phyloP scores from a whole-genome alignment of 306 rosid genomes.

The Cajanus cajan region DNA sequence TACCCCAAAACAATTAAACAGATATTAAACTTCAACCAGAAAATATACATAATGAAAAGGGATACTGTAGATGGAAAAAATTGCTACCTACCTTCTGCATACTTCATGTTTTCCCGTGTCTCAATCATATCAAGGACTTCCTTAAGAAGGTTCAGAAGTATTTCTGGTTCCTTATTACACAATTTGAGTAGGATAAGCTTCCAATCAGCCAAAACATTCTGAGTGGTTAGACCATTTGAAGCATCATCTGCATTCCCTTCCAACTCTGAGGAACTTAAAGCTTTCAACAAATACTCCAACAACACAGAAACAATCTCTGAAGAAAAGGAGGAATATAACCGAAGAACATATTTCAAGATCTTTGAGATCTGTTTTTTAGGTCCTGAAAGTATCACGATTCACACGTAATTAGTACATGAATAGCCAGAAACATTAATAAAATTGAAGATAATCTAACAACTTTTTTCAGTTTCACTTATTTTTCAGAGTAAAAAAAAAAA shows the following conservation, averaged over 20 bases:
- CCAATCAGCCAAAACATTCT: constrained; percentile 58
- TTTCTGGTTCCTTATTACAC: constrained; percentile 75
- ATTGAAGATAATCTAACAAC: background rate
- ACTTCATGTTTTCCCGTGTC: constrained; percentile 44
- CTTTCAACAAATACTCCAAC: constrained; percentile 63
- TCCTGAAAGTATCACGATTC: constrained; percentile 48
- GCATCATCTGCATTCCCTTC: constrained; percentile 39
- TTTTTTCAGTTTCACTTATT: background rate
- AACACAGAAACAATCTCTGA: constrained; percentile 69
- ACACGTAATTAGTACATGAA: constrained; percentile 29
- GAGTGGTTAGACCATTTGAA: constrained; percentile 27
- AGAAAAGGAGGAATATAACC: constrained; percentile 70
- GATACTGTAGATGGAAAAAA: constrained; percentile 3
- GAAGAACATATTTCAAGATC: constrained; percentile 58
- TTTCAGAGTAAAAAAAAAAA: constrained; percentile 5
- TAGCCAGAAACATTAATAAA: constrained; percentile 9
- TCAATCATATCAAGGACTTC: constrained; percentile 68
- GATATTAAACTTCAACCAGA: background rate
- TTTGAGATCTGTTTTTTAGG: constrained; percentile 53
- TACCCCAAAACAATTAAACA: constrained; percentile 7
- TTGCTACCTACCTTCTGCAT: constrained; percentile 44
- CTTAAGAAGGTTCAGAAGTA: constrained; percentile 66
- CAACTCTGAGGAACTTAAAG: constrained; percentile 46
- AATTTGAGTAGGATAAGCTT: constrained; percentile 53
- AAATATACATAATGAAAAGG: background rate